Evolutionary conservation across 495 filamentous ascomycete genomes (phyloP).

Genomic region (Durotheca rogersii): DNA sequence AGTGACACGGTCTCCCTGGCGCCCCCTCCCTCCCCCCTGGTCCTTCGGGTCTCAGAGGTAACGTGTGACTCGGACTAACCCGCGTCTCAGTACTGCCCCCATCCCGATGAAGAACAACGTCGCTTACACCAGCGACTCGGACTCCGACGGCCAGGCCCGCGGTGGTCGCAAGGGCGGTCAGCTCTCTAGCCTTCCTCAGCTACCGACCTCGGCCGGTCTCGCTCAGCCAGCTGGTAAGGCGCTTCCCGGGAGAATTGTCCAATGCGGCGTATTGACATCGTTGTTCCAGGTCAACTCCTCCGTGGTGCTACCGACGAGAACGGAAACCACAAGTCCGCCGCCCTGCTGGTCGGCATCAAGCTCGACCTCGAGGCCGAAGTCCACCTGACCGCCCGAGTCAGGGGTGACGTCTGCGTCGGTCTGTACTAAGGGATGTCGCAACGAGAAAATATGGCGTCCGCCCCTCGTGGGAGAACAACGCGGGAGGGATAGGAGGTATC

Average conservation of each 20-base stretch:
- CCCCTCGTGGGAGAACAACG: slow-evolving; percentile 7
- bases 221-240: slow-evolving; percentile 44
- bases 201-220: slow-evolving; percentile 41
- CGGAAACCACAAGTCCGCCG: slow-evolving; percentile 45
- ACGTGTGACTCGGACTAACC: slow-evolving; percentile 7
- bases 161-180: slow-evolving; percentile 33
- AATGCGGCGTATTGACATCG: background rate
- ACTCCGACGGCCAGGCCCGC: slow-evolving; percentile 32
- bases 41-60: no score
- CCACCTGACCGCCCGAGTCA: slow-evolving; percentile 47
- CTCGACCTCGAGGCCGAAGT: slow-evolving; percentile 50
- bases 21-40: no score
- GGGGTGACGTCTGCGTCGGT: slow-evolving; percentile 46
- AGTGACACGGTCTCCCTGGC: no score
- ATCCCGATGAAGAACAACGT: slow-evolving; percentile 36
- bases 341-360: slow-evolving; percentile 49
- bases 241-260: background rate
- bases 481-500: slow-evolving; percentile 6
- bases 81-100: slow-evolving; percentile 20
- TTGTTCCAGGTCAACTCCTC: slow-evolving; percentile 34
- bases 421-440: slow-evolving; percentile 26
- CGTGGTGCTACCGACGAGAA: slow-evolving; percentile 45
- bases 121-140: slow-evolving; percentile 33
- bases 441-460: background rate
- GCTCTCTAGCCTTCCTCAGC: slow-evolving; percentile 30